Evolutionary conservation across 257 asterid genomes (phyloP).

Genomic region (Gardenia jasminoides): DNA sequence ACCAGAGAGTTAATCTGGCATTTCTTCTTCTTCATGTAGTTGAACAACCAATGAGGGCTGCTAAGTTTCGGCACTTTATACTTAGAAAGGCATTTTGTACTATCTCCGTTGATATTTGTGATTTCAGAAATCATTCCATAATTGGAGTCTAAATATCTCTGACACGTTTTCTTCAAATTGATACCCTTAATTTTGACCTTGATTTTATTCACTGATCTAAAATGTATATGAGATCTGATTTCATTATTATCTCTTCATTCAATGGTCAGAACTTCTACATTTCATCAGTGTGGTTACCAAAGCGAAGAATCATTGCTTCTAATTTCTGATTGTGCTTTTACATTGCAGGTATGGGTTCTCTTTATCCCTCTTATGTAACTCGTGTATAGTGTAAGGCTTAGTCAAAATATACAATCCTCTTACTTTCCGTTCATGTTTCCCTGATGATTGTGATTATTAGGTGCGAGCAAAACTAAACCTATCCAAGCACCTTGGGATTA

Average conservation of each 20-base stretch:
- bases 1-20: neutral
- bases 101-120: neutral
- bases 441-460: neutral
- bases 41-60: too few relatives aligned
- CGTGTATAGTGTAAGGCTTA: neutral
- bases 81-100: neutral
- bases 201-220: neutral
- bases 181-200: neutral
- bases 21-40: neutral
- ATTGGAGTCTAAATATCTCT: neutral
- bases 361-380: neutral
- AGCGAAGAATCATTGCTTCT: constrained; percentile 5
- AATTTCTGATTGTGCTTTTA: neutral
- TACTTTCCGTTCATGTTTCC: constrained; percentile 4
- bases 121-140: neutral
- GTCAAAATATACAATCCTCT: neutral
- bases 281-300: neutral
- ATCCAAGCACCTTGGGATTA: neutral
- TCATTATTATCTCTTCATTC: neutral
- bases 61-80: neutral
- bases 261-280: constrained; percentile 10
- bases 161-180: neutral
- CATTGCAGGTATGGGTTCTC: constrained; percentile 8
- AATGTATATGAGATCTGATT: constrained; percentile 5
- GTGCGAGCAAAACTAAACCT: neutral